Evolutionary conservation across 2,329 filamentous ascomycete species (phyloP).

Genomic region (Aspergillus novofumigatus): DNA sequence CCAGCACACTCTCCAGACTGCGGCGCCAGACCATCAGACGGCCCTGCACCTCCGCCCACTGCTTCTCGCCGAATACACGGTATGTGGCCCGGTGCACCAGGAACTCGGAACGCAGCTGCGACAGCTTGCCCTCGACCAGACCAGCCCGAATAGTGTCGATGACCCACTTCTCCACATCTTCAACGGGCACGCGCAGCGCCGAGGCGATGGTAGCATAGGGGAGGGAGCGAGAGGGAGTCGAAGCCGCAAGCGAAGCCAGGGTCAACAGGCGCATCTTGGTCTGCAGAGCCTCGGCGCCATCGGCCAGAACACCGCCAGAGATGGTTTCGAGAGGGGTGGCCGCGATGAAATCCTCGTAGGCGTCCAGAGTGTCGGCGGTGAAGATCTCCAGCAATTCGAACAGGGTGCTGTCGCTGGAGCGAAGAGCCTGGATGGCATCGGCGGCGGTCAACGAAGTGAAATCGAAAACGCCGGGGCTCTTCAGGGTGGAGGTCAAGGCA

Average conservation of each 20-base stretch:
- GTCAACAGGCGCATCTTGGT: conserved; percentile 97
- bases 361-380: conserved; percentile 86
- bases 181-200: conserved; percentile 73
- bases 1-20: conserved; percentile 73
- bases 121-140: conserved; percentile 93
- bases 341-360: conserved; percentile 92
- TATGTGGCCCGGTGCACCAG: conserved; percentile 94
- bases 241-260: conserved; percentile 81
- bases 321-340: conserved; percentile 50
- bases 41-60: conserved; percentile 92
- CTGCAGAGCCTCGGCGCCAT: conserved; percentile 71
- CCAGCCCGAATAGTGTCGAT: conserved; percentile 97
- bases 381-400: conserved; percentile 95
- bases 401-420: conserved; percentile 76
- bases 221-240: conserved; percentile 77
- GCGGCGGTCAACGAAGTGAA: conserved; percentile 68
- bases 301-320: conserved; percentile 78
- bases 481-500: conserved; percentile 64
- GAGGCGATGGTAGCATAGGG: conserved; percentile 81
- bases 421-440: conserved; percentile 78
- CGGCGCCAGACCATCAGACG: conserved; percentile 87
- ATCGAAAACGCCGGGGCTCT: conserved; percentile 63
- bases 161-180: conserved; percentile 96
- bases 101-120: conserved; percentile 88
- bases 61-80: conserved; percentile 94